phyloP scores from a whole-genome alignment of 371 early-diverging fungal species.

The Haplosporangium sp. region DNA sequence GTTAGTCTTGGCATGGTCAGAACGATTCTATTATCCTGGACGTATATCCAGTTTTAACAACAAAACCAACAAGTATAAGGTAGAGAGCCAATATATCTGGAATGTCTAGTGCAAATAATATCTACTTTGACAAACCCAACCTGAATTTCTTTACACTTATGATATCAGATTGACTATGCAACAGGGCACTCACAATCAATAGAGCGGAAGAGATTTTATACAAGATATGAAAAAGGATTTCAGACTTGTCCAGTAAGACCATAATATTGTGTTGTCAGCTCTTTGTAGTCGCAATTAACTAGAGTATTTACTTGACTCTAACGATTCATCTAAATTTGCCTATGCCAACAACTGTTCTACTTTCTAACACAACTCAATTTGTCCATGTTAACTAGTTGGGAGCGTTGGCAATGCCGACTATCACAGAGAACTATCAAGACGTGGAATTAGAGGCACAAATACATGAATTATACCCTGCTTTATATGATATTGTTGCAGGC shows the following conservation, averaged over 20 bases:
- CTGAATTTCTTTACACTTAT: neutral
- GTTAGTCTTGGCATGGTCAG: conserved; percentile 26
- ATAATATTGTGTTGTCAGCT: neutral
- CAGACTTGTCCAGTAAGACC: conserved; percentile 38
- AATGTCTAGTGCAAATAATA: neutral
- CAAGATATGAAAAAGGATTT: conserved; percentile 39
- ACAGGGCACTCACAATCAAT: conserved; percentile 26
- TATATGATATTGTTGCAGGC: conserved; percentile 35
- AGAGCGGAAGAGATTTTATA: conserved; percentile 44
- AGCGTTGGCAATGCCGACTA: conserved; percentile 10
- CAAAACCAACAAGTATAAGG: conserved; percentile 51
- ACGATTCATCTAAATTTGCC: too few relatives aligned
- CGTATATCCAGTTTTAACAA: conserved; percentile 28
- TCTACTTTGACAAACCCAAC: too few relatives aligned
- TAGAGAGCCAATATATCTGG: neutral
- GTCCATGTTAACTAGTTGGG: conserved; percentile 24
- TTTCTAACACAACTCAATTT: neutral
- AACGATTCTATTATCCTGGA: conserved; percentile 39
- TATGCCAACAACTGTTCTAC: too few relatives aligned
- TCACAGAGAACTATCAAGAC: conserved; percentile 16
- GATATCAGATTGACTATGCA: conserved; percentile 25
- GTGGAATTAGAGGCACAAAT: conserved; percentile 25
- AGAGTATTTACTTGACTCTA: neutral
- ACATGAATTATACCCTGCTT: conserved; percentile 14
- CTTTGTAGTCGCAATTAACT: too few relatives aligned